These are phyloP conservation scores for Sporisorium graminicola DNA, from an alignment of 1,284 basidiomycete species.

Conservation along the genomic window DNA sequence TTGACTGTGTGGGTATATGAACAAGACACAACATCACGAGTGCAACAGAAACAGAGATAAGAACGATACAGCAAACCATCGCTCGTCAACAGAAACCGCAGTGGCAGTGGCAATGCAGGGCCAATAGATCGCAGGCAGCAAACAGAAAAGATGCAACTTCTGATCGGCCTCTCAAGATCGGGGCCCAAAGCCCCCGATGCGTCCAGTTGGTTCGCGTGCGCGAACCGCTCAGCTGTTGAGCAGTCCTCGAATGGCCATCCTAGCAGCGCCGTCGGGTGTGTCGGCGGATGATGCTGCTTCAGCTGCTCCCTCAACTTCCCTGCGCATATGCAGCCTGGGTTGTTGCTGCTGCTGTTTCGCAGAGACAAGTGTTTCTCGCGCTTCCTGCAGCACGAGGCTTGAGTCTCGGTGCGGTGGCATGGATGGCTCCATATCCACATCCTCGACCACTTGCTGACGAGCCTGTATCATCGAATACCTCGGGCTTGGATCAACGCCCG, in stretches of 20 bases:
- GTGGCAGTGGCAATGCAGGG: too few relatives aligned
- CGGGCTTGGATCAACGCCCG: slow-evolving; percentile 9
- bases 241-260: slow-evolving; percentile 46
- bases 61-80: too few relatives aligned
- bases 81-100: too few relatives aligned
- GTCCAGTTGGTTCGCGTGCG: too few relatives aligned
- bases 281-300: slow-evolving; percentile 3
- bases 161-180: too few relatives aligned
- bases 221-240: slow-evolving; percentile 38
- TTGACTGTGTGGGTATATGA: slow-evolving; percentile 3
- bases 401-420: slow-evolving; percentile 14
- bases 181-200: too few relatives aligned
- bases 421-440: slow-evolving; percentile 37
- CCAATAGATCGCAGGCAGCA: too few relatives aligned
- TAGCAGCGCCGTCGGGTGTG: slow-evolving; percentile 16
- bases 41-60: not conserved
- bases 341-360: slow-evolving; percentile 29
- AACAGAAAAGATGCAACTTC: too few relatives aligned
- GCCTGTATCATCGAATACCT: slow-evolving; percentile 9
- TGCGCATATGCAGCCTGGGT: slow-evolving; percentile 4
- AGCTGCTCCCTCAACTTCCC: slow-evolving; percentile 5
- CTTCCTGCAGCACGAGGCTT: slow-evolving; percentile 39
- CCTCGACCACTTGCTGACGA: slow-evolving; percentile 14
- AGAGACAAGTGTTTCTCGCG: slow-evolving; percentile 32
- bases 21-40: not conserved